Evolutionary conservation across 352 stramenopile genomes (phyloP).

Genomic region (Globisporangium echinulatum): DNA sequence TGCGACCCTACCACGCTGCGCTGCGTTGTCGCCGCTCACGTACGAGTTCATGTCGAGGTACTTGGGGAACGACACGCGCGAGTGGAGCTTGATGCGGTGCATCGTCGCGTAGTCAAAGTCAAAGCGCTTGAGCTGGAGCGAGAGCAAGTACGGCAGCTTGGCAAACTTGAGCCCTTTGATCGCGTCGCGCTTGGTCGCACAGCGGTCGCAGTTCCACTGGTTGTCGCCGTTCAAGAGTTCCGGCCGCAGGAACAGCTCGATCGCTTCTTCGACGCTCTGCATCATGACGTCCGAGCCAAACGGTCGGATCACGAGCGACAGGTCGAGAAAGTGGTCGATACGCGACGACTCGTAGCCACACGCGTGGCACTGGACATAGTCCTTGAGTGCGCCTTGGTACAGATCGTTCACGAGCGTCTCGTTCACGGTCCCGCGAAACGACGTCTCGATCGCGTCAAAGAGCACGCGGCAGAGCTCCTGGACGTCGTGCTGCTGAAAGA

Average conservation of each 20-base stretch:
- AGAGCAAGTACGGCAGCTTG: slow-evolving; percentile 84
- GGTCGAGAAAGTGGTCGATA: slow-evolving; percentile 84
- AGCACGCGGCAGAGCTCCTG: slow-evolving; percentile 89
- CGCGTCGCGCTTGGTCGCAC: slow-evolving; percentile 77
- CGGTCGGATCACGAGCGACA: slow-evolving; percentile 86
- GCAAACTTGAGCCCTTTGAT: slow-evolving; percentile 89
- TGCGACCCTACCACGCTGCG: slow-evolving; percentile 48
- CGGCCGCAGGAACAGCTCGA: slow-evolving; percentile 83
- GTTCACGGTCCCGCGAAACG: slow-evolving; percentile 81
- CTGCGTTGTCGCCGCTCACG: slow-evolving; percentile 46
- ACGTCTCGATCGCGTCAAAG: slow-evolving; percentile 87
- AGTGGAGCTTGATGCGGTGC: slow-evolving; percentile 84
- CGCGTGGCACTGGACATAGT: slow-evolving; percentile 84
- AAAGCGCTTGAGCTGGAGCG: slow-evolving; percentile 89
- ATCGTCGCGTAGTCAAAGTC: slow-evolving; percentile 91
- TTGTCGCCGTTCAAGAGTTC: slow-evolving; percentile 88
- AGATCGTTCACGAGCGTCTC: slow-evolving; percentile 86
- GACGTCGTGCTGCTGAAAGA: slow-evolving; percentile 90
- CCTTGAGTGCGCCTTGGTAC: slow-evolving; percentile 80
- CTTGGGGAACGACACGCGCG: slow-evolving; percentile 84
- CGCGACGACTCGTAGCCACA: slow-evolving; percentile 83
- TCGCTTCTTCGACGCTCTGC: slow-evolving; percentile 79
- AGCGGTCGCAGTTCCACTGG: slow-evolving; percentile 85
- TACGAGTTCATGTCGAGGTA: slow-evolving; percentile 90
- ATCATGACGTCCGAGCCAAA: slow-evolving; percentile 85